Conservation (phyloP, 805 yeast genomes). For the Schwanniomyces polymorphus region DNA sequence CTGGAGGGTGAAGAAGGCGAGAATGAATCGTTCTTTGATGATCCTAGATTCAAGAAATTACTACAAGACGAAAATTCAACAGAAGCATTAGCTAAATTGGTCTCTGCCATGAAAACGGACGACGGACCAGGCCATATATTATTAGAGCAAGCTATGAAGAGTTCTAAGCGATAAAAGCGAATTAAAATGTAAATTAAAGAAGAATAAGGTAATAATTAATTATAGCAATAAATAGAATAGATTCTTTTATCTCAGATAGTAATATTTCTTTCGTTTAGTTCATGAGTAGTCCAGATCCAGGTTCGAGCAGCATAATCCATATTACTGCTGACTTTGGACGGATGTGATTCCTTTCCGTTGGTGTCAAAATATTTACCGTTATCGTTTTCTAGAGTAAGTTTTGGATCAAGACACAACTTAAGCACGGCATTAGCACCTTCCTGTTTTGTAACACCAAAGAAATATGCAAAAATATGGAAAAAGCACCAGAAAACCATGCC, state of each 20-base stretch:
- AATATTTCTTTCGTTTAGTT: constrained; percentile 50
- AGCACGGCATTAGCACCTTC: constrained; percentile 69
- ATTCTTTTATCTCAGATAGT: constrained; percentile 11
- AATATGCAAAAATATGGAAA: constrained; percentile 66
- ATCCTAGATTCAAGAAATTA: constrained; percentile 3
- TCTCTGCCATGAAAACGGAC: constrained; percentile 2
- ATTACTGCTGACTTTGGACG: constrained; percentile 58
- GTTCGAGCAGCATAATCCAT: constrained; percentile 63
- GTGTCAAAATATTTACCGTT: constrained; percentile 71
- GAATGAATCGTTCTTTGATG: constrained; percentile 5
- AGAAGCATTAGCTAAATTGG: constrained; percentile 3
- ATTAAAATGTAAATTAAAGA: neutral
- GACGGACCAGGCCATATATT: constrained; percentile 7
- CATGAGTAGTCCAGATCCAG: constrained; percentile 78
- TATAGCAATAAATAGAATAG: neutral
- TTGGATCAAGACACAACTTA: constrained; percentile 58
- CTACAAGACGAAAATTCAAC: constrained; percentile 2
- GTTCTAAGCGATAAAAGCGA: neutral
- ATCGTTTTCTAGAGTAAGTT: constrained; percentile 48
- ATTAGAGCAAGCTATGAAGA: constrained; percentile 6
- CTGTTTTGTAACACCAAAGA: constrained; percentile 72
- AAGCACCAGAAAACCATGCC: constrained; percentile 73
- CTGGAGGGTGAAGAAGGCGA: constrained; percentile 5
- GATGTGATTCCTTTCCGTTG: constrained; percentile 54
- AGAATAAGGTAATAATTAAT: neutral